phyloP scores from a whole-genome alignment of 2,329 filamentous ascomycete genomes.

The Allantophomopsis cytisporea region DNA sequence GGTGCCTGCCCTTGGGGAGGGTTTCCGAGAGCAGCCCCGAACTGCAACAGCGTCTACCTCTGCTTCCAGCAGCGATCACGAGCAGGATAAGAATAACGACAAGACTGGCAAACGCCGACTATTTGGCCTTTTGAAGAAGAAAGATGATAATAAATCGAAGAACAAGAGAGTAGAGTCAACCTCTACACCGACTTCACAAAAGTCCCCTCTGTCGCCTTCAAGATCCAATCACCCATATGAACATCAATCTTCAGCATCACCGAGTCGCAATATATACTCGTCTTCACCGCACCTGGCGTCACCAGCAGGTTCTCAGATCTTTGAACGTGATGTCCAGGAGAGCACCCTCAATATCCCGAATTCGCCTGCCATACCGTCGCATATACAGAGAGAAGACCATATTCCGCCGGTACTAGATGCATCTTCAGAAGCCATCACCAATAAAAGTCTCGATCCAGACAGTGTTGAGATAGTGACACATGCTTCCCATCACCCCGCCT shows the following conservation, averaged over 20 bases:
- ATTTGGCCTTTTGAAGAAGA: slow-evolving; percentile 51
- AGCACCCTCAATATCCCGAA: slow-evolving; percentile 49
- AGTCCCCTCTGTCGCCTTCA: slow-evolving; percentile 11
- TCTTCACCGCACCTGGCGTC: slow-evolving; percentile 65
- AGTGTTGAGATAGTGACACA: slow-evolving; percentile 89
- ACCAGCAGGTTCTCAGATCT: slow-evolving; percentile 70
- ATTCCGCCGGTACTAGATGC: slow-evolving; percentile 88
- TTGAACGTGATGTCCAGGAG: slow-evolving; percentile 91
- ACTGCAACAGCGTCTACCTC: slow-evolving; percentile 9
- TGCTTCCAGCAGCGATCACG: slow-evolving; percentile 12
- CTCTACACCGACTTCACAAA: slow-evolving; percentile 1
- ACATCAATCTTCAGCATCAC: slow-evolving; percentile 40
- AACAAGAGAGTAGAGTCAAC: slow-evolving; percentile 19
- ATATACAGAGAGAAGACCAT: slow-evolving; percentile 88
- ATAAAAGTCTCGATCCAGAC: slow-evolving; percentile 72
- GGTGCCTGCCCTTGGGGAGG: slow-evolving; percentile 19
- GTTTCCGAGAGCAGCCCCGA: slow-evolving; percentile 13
- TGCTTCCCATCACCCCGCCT: slow-evolving; percentile 67
- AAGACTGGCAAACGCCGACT: slow-evolving; percentile 40
- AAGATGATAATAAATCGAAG: slow-evolving; percentile 31
- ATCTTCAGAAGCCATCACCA: slow-evolving; percentile 83
- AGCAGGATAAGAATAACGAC: slow-evolving; percentile 19
- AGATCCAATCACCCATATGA: slow-evolving; percentile 26
- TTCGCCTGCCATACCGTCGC: slow-evolving; percentile 78
- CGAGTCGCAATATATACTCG: slow-evolving; percentile 48